Evolutionary conservation across 495 filamentous ascomycete genomes (phyloP).

Genomic region (Tuber microsphaerosporum): DNA sequence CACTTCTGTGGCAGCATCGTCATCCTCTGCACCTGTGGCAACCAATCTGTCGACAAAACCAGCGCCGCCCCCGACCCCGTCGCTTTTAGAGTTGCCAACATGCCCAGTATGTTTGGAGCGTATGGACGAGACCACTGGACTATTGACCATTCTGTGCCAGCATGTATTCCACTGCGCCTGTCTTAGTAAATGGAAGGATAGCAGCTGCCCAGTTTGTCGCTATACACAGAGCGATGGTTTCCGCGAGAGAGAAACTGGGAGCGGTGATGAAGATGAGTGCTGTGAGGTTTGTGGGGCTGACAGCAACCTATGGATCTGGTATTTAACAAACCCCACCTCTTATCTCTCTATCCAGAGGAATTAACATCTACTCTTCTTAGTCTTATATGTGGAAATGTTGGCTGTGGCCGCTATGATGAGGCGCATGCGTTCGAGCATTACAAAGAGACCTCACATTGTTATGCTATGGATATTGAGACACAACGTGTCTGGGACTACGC

Average conservation of each 20-base stretch:
- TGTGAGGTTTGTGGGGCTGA: slow-evolving; percentile 47
- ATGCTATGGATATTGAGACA: slow-evolving; percentile 82
- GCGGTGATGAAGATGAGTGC: slow-evolving; percentile 36
- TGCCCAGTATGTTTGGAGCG: slow-evolving; percentile 95
- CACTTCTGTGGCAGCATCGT: slow-evolving; percentile 42
- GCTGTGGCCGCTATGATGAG: slow-evolving; percentile 87
- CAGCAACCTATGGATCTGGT: slow-evolving; percentile 74
- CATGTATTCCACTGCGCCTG: slow-evolving; percentile 98
- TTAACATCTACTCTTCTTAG: slow-evolving; percentile 49
- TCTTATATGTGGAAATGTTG: slow-evolving; percentile 86
- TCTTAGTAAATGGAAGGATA: slow-evolving; percentile 90
- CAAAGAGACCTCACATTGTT: slow-evolving; percentile 79
- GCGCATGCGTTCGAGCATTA: slow-evolving; percentile 93
- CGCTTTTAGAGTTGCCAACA: slow-evolving; percentile 84
- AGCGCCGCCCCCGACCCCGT: slow-evolving; percentile 82
- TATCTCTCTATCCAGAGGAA: neutral
- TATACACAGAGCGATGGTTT: slow-evolving; percentile 58
- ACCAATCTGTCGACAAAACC: slow-evolving; percentile 64
- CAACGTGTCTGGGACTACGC: slow-evolving; percentile 98
- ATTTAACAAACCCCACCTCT: slow-evolving; percentile 1
- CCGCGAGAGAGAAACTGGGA: slow-evolving; percentile 33
- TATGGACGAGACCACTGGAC: slow-evolving; percentile 93
- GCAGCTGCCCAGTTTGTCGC: slow-evolving; percentile 87
- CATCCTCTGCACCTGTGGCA: slow-evolving; percentile 49
- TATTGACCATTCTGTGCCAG: slow-evolving; percentile 93